A percentile compares a stretch with the other conserved stretches of the same genome.
Evolutionary conservation across 208 protist genomes (phyloP).

Genomic region (Leishmania aethiopica): DNA sequence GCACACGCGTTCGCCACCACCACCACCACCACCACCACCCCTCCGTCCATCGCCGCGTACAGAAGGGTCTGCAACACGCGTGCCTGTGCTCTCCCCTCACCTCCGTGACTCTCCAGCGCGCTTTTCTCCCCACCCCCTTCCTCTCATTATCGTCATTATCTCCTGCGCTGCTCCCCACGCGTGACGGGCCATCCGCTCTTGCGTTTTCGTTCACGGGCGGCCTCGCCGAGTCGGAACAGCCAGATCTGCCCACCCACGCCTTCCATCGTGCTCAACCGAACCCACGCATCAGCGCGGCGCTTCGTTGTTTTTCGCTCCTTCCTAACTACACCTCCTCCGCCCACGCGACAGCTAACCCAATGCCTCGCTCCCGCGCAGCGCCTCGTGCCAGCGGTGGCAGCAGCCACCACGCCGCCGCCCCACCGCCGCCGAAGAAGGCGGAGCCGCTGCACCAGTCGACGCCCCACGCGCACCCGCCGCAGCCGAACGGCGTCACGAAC

Average conservation of each 20-base stretch:
- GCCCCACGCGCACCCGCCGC: constrained; percentile 26
- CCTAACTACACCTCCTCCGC: not conserved
- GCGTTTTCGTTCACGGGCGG: not conserved
- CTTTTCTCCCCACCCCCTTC: not conserved
- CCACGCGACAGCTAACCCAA: constrained; percentile 11
- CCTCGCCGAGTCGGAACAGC: not conserved
- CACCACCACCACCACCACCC: no score
- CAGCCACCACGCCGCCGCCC: constrained; percentile 14
- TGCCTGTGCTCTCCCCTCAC: not conserved
- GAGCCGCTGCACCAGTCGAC: constrained; percentile 27
- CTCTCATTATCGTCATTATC: not conserved
- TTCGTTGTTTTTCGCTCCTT: not conserved
- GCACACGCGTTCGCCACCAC: not conserved
- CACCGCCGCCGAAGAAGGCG: constrained; percentile 25
- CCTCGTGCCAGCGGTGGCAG: constrained; percentile 25
- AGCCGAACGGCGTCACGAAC: constrained; percentile 67
- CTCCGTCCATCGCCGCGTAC: not conserved
- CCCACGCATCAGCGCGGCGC: not conserved
- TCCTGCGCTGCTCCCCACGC: not conserved
- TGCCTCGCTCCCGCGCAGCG: constrained; percentile 69
- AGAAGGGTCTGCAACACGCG: not conserved
- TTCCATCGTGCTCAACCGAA: not conserved
- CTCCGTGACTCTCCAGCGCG: not conserved
- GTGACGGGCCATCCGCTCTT: not conserved
- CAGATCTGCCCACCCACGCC: not conserved